These are phyloP conservation scores for Rehmannia glutinosa DNA, from an alignment of 257 asterid species.

Conservation along the genomic window DNA sequence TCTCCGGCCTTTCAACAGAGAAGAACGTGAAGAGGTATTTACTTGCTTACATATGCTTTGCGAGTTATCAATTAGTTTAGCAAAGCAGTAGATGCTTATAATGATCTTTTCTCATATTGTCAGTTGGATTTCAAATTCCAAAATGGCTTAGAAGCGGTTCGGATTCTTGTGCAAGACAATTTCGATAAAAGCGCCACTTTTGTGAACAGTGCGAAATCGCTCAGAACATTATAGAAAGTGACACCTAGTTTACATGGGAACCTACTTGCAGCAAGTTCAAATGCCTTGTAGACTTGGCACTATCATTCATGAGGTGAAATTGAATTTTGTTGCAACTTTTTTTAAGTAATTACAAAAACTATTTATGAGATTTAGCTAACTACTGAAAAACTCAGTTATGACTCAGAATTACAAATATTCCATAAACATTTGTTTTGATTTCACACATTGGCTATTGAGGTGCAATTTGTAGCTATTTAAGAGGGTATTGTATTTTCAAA, in stretches of 20 bases:
- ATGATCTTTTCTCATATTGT: not conserved
- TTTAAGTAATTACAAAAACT: too few relatives aligned
- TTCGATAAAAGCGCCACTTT: slow-evolving; percentile 78
- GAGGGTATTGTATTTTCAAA: too few relatives aligned
- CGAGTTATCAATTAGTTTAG: not conserved
- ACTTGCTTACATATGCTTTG: not conserved
- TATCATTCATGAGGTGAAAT: too few relatives aligned
- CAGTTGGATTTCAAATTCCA: slow-evolving; percentile 82
- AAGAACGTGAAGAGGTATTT: slow-evolving; percentile 73
- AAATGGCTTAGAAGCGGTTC: slow-evolving; percentile 75
- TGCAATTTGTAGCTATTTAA: too few relatives aligned
- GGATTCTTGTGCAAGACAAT: slow-evolving; percentile 63
- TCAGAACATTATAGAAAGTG: slow-evolving; percentile 12
- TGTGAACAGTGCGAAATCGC: slow-evolving; percentile 59
- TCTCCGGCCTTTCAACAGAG: slow-evolving; percentile 72
- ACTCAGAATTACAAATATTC: too few relatives aligned
- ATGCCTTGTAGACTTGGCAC: too few relatives aligned
- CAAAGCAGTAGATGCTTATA: slow-evolving; percentile 2
- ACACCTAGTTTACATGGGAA: not conserved
- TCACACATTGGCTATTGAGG: too few relatives aligned
- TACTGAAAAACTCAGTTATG: too few relatives aligned
- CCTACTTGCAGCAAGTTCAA: not conserved
- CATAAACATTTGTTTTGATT: too few relatives aligned
- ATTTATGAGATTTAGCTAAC: too few relatives aligned
- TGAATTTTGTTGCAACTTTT: too few relatives aligned